phyloP scores from a whole-genome alignment of 1,284 basidiomycete genomes.

The Abortiporus biennis region DNA sequence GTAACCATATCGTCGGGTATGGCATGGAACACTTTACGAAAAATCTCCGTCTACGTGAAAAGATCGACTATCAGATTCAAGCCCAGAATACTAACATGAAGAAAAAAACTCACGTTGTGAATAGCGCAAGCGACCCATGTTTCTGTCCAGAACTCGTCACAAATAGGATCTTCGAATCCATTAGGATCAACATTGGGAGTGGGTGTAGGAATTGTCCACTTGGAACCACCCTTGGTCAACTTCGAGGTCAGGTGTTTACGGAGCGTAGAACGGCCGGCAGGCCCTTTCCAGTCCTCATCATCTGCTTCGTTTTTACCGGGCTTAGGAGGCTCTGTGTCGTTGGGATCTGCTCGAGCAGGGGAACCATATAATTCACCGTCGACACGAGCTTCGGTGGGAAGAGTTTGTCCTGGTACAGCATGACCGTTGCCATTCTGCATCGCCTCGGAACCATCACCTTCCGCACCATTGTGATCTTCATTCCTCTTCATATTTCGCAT shows the following conservation, averaged over 20 bases:
- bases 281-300: conserved; percentile 47
- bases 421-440: background rate
- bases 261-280: conserved; percentile 42
- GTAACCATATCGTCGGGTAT: conserved; percentile 87
- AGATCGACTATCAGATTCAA: background rate
- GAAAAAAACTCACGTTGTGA: conserved; percentile 64
- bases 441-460: background rate
- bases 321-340: conserved; percentile 41
- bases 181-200: conserved; percentile 71
- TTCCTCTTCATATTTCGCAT: conserved; percentile 32
- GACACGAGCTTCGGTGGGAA: conserved; percentile 30
- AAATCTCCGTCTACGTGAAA: conserved; percentile 77
- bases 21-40: conserved; percentile 88
- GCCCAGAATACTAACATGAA: background rate
- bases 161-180: conserved; percentile 84
- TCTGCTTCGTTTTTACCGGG: conserved; percentile 39
- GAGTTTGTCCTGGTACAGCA: conserved; percentile 1
- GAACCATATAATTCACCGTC: conserved; percentile 41
- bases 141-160: conserved; percentile 82
- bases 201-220: conserved; percentile 57
- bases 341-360: conserved; percentile 45
- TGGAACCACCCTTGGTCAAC: conserved; percentile 29
- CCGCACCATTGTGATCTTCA: background rate
- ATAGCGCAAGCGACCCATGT: conserved; percentile 83
- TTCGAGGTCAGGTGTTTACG: conserved; percentile 54